Percentiles rank a stretch among this genome's conserved stretches.
phyloP scores from a whole-genome alignment of 768 basidiomycete genomes.

The Tulasnella sp. region DNA sequence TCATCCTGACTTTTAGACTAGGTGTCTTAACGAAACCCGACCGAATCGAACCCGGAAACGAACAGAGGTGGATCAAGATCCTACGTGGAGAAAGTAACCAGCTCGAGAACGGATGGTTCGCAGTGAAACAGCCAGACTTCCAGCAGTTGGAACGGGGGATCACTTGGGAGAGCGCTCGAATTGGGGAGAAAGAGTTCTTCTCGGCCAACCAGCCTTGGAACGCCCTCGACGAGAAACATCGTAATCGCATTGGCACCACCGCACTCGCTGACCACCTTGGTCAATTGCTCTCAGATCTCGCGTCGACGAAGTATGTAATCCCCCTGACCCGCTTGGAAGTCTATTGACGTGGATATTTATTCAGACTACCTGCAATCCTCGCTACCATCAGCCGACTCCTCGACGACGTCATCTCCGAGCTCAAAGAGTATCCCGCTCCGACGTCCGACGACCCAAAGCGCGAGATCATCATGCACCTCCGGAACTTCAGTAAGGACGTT shows the following conservation, averaged over 20 bases:
- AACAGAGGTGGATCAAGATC: slow-evolving; percentile 38
- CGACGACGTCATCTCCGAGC: not conserved
- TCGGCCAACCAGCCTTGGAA: slow-evolving; percentile 12
- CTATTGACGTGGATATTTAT: not conserved
- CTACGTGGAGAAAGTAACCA: slow-evolving; percentile 22
- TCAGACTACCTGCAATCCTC: not conserved
- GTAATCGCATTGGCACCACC: slow-evolving; percentile 42
- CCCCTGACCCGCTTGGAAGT: too few species aligned
- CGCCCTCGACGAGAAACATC: slow-evolving; percentile 22
- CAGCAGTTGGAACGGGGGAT: slow-evolving; percentile 38
- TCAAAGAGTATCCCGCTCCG: not conserved
- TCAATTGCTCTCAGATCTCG: slow-evolving; percentile 47
- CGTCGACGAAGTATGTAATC: slow-evolving; percentile 47
- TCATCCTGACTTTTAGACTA: slow-evolving; percentile 18
- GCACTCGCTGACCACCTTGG: slow-evolving; percentile 48
- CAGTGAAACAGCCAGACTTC: slow-evolving; percentile 44
- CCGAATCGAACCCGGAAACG: slow-evolving; percentile 45
- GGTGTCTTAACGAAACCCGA: slow-evolving; percentile 69
- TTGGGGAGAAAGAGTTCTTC: slow-evolving; percentile 48
- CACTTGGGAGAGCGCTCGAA: slow-evolving; percentile 52
- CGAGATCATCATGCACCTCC: not conserved
- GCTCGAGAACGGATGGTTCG: slow-evolving; percentile 47
- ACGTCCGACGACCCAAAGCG: not conserved
- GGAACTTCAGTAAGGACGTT: slow-evolving; percentile 1
- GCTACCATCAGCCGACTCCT: not conserved